phyloP scores from a whole-genome alignment of 495 filamentous ascomycete species.

The Podospora tetraspora region DNA sequence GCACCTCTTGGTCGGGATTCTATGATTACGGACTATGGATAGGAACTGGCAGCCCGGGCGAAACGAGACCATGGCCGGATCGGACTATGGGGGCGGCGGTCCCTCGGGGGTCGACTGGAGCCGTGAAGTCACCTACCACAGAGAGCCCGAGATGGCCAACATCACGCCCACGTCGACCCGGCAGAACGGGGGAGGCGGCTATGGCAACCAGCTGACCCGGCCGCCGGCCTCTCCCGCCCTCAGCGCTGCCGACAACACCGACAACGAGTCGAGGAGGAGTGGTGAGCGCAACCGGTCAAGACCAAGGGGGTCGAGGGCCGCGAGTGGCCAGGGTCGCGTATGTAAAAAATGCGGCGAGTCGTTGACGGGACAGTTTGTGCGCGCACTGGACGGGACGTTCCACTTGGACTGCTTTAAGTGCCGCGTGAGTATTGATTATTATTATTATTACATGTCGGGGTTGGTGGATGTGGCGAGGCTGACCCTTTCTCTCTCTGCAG shows the following conservation, averaged over 20 bases:
- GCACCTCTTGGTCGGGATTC: constrained; percentile 2
- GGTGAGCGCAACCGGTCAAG: constrained; percentile 46
- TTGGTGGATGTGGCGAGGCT: not conserved
- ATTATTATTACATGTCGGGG: not conserved
- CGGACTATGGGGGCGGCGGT: constrained; percentile 24
- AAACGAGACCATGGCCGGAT: constrained; percentile 27
- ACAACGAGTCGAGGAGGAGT: constrained; percentile 36
- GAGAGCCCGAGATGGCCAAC: constrained; percentile 34
- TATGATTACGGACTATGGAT: constrained; percentile 20
- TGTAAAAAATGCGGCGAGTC: constrained; percentile 86
- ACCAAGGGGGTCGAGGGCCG: constrained; percentile 40
- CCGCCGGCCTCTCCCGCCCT: constrained; percentile 38
- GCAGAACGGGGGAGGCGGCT: constrained; percentile 28
- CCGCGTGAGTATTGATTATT: constrained; percentile 57
- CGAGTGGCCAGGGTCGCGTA: constrained; percentile 52
- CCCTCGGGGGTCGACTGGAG: constrained; percentile 23
- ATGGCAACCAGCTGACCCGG: constrained; percentile 27
- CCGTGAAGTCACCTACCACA: constrained; percentile 24
- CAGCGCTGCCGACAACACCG: constrained; percentile 33
- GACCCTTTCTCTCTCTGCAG: constrained; percentile 43
- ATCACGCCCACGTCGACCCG: constrained; percentile 35
- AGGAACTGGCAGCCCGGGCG: constrained; percentile 17
- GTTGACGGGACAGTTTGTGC: constrained; percentile 91
- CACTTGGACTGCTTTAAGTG: constrained; percentile 98
- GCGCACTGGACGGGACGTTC: constrained; percentile 85